phyloP scores from a whole-genome alignment of 768 basidiomycete species.

The Russula brevipes region DNA sequence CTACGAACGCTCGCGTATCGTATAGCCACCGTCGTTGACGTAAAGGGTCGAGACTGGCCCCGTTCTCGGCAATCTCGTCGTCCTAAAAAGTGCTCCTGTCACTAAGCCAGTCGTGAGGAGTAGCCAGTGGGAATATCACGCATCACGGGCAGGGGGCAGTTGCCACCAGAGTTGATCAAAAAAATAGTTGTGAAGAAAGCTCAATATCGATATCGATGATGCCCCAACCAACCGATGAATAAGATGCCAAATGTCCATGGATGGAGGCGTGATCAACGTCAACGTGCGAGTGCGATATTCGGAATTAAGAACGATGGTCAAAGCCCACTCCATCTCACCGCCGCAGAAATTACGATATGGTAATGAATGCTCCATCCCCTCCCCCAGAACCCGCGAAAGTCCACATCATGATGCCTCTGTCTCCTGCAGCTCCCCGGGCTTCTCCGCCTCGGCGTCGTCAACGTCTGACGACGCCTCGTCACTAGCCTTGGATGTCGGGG shows the following conservation, averaged over 20 bases:
- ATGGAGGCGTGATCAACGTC: background rate
- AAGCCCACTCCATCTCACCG: background rate
- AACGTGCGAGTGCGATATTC: too few relatives aligned
- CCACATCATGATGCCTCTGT: slow-evolving; percentile 26
- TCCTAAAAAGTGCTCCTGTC: too few relatives aligned
- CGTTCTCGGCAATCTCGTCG: too few relatives aligned
- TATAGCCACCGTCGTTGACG: too few relatives aligned
- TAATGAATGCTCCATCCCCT: background rate
- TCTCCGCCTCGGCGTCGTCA: slow-evolving; percentile 39
- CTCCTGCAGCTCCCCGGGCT: slow-evolving; percentile 40
- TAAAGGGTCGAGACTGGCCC: too few relatives aligned
- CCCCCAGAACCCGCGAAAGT: background rate
- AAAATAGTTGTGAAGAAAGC: background rate
- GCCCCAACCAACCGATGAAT: background rate
- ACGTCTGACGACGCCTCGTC: slow-evolving; percentile 38
- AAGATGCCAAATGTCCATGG: slow-evolving; percentile 1
- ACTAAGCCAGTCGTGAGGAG: too few relatives aligned
- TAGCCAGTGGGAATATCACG: too few relatives aligned
- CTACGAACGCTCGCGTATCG: too few relatives aligned
- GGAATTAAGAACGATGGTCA: slow-evolving; percentile 8
- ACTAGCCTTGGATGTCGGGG: slow-evolving; percentile 38
- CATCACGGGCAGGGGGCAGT: too few relatives aligned
- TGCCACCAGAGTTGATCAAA: too few relatives aligned
- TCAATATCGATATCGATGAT: slow-evolving; percentile 7
- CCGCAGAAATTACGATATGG: slow-evolving; percentile 12